Evolutionary conservation across 768 basidiomycete genomes (phyloP), one percentile per base, ranked within the genome.

Genomic region (Lentinula edodes): DNA sequence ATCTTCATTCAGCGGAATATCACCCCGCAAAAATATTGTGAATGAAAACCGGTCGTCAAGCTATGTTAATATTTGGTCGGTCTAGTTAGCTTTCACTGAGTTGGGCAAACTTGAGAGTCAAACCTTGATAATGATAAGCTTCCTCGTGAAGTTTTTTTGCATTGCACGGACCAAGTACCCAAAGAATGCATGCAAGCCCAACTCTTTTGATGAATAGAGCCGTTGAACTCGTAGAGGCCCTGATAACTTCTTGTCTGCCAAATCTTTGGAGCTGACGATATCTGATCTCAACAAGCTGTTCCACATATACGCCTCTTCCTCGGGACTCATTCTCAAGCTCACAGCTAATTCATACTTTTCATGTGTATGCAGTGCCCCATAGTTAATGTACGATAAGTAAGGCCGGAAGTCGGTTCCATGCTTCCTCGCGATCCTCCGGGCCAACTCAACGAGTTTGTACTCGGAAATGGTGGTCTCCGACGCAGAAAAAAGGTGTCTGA

Each of bases 261-360:
- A 69, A 65, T 88, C 85, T 28, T 73, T 67, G 3, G 71, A 66
- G 0, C 75, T 78, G 58, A 89, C 68, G 28, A 88, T 84, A 61
- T 87, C 84, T 0, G 87, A 89, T 1, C 79, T 78, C 61, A 84
- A 67, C 4, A 89, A 73, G 1, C 85, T 87, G 64, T 88, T 88
- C 85, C 86, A 89, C 48, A 88, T 72, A 45, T 78, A 75, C 1
- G 80, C 75, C 65, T 83, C 74, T 18, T 80, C 75, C 6, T 74
- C 68, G 2, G 70, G 71, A 28, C 73, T 69, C 5, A 85, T 66
- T 9, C 68, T 70, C 6, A 88, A 67, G 2, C 76, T 74, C 1
- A 71, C 66, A 36, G 71, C 79, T 45, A 88, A 70, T 0, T 79
- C 80, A 53, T 85, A 75, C 66, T 87, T 88, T 67, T 89, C 76